Conservation (phyloP, 169 alveolate species). For the Cryptosporidium felis region DNA sequence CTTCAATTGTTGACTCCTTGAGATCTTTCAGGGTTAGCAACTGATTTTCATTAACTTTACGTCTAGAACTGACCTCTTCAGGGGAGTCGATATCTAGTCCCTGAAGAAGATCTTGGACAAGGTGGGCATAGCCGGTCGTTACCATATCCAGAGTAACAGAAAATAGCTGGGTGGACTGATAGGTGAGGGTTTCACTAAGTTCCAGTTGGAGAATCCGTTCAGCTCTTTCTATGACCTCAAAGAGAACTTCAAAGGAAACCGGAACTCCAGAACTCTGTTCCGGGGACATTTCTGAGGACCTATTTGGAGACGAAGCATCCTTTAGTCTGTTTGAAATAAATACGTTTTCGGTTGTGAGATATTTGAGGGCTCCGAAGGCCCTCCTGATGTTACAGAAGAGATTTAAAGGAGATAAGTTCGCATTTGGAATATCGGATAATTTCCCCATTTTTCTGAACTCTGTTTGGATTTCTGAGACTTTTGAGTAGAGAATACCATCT, state of each 20-base stretch:
- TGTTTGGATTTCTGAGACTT: not conserved
- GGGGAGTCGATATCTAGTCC: constrained; percentile 13
- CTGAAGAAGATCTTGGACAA: constrained; percentile 45
- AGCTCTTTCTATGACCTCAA: constrained; percentile 61
- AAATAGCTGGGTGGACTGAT: constrained; percentile 35
- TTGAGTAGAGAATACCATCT: constrained; percentile 17
- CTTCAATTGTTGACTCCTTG: not conserved
- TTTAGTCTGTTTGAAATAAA: not conserved
- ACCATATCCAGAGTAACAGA: constrained; percentile 26
- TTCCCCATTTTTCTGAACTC: not conserved
- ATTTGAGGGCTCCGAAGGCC: constrained; percentile 30
- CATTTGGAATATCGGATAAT: not conserved
- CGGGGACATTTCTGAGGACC: constrained; percentile 52
- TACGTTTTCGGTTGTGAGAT: constrained; percentile 18
- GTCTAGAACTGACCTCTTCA: not conserved
- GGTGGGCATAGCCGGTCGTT: constrained; percentile 65
- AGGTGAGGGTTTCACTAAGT: not conserved
- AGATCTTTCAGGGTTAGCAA: not conserved
- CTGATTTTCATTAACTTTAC: not conserved
- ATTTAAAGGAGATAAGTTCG: constrained; percentile 1
- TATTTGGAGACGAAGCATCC: not conserved
- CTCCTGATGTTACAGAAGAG: constrained; percentile 22
- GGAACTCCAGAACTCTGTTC: constrained; percentile 62
- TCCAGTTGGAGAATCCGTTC: constrained; percentile 33
- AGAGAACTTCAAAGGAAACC: constrained; percentile 14